These are phyloP conservation scores for Solanum gandarillasii DNA, from an alignment of 257 asterid species.

Conservation along the genomic window DNA sequence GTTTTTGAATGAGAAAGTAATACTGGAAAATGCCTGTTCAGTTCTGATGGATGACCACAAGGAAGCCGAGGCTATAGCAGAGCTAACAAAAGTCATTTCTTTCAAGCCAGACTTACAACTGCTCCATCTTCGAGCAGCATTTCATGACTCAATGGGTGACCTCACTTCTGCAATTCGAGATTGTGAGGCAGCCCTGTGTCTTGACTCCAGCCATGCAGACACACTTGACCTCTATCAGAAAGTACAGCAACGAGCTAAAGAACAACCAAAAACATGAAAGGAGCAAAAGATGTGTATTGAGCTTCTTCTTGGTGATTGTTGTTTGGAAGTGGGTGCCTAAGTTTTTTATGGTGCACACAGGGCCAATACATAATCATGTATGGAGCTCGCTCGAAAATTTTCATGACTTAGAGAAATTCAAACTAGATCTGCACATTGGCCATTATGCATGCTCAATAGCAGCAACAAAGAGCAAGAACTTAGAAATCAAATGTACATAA, in stretches of 20 bases:
- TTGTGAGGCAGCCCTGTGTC: conserved; percentile 89
- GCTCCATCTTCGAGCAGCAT: conserved; percentile 93
- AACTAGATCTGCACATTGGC: conserved; percentile 11
- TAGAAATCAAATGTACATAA: conserved; percentile 25
- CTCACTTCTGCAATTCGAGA: conserved; percentile 46
- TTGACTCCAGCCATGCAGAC: conserved; percentile 64
- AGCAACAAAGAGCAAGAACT: neutral
- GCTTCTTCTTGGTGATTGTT: conserved; percentile 4
- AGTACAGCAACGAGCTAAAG: conserved; percentile 31
- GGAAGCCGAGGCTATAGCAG: conserved; percentile 74
- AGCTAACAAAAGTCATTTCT: conserved; percentile 67
- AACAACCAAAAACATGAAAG: conserved; percentile 29
- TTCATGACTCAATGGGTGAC: conserved; percentile 75
- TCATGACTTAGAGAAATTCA: conserved; percentile 4
- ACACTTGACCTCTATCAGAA: conserved; percentile 56
- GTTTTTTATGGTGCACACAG: conserved; percentile 14
- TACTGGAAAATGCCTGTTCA: conserved; percentile 8
- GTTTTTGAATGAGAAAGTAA: neutral
- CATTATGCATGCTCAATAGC: conserved; percentile 2
- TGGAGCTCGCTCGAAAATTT: conserved; percentile 7
- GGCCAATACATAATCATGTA: conserved; percentile 2
- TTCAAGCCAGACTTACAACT: conserved; percentile 79
- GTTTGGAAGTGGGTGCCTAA: conserved; percentile 1
- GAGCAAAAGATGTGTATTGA: conserved; percentile 9
- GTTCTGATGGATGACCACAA: conserved; percentile 91